Conservation (phyloP, 2,329 filamentous ascomycete species). For the Cladosporium austrohemisphaericum region DNA sequence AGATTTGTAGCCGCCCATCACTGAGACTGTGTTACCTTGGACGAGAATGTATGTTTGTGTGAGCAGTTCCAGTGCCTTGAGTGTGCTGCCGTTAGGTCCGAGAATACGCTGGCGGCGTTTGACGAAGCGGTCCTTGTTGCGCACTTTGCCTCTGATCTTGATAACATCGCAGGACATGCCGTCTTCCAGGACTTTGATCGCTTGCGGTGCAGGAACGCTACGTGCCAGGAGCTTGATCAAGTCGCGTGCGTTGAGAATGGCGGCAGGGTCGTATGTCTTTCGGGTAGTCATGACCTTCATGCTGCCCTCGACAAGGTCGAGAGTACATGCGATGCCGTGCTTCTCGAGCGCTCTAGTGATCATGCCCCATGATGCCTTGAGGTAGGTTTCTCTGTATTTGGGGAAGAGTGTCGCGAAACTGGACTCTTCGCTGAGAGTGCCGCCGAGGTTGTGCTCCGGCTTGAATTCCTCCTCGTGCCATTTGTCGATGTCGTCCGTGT, state of each 20-base stretch:
- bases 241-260: conserved; percentile 90
- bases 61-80: conserved; percentile 90
- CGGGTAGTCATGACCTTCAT: conserved; percentile 96
- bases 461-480: conserved; percentile 90
- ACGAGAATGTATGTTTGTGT: conserved; percentile 92
- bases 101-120: conserved; percentile 91
- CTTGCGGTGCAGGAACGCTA: conserved; percentile 88
- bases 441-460: conserved; percentile 76
- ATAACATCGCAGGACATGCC: conserved; percentile 90
- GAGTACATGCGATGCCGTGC: conserved; percentile 79
- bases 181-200: conserved; percentile 90
- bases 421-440: conserved; percentile 88
- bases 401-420: conserved; percentile 83
- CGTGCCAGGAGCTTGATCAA: conserved; percentile 88
- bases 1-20: conserved; percentile 89
- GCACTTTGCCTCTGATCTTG: conserved; percentile 85
- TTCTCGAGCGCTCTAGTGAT: conserved; percentile 85
- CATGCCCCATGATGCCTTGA: conserved; percentile 89
- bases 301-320: conserved; percentile 90
- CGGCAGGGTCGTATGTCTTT: conserved; percentile 85
- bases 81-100: conserved; percentile 82
- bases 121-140: conserved; percentile 92
- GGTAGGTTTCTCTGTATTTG: conserved; percentile 92
- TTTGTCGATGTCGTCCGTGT: conserved; percentile 95
- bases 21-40: conserved; percentile 90